Evolutionary conservation across 73 alveolate species (phyloP).

Genomic region (Paramecium octaurelia): DNA sequence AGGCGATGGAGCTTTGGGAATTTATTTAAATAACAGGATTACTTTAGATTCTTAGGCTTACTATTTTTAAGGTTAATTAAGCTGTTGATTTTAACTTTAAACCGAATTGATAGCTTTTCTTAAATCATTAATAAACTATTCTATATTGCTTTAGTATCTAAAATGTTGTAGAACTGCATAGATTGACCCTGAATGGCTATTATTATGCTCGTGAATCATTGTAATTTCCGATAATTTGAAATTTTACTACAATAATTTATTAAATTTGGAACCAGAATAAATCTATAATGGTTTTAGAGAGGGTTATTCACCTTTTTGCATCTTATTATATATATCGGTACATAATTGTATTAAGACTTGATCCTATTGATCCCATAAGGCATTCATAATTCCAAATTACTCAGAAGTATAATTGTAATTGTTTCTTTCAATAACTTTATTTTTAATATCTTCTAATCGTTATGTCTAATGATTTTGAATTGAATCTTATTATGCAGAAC

Average conservation of each 20-base stretch:
- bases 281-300: not conserved
- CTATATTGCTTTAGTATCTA: not conserved
- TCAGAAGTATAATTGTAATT: not conserved
- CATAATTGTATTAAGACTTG: not conserved
- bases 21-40: not conserved
- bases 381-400: not conserved
- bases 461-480: not conserved
- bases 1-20: slow-evolving; percentile 24
- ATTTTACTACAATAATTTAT: not conserved
- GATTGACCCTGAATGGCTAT: not conserved
- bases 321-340: not conserved
- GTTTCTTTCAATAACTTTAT: not conserved
- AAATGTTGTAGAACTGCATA: slow-evolving; percentile 11
- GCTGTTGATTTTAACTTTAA: not conserved
- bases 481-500: not conserved
- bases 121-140: not conserved
- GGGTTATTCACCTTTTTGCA: not conserved
- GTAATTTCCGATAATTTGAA: not conserved
- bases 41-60: not conserved
- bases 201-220: not conserved
- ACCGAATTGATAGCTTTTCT: not conserved
- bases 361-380: not conserved
- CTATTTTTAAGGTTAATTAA: not conserved
- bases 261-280: slow-evolving; percentile 5
- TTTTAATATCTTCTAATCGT: not conserved